Evolutionary conservation across 2,329 filamentous ascomycete species (phyloP).

Genomic region (Xylariaceae sp.): DNA sequence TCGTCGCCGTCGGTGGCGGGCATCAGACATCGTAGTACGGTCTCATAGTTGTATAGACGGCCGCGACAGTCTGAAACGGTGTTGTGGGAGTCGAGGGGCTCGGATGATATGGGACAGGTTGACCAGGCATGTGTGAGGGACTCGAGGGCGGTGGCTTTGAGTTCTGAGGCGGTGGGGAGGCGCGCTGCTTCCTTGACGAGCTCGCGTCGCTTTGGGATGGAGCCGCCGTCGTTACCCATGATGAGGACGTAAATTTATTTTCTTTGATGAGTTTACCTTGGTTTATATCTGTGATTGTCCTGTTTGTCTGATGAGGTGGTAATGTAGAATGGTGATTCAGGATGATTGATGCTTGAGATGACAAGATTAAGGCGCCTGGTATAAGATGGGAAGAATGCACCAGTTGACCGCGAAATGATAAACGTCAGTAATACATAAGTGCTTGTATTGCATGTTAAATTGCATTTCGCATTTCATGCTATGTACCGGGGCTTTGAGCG

Average conservation of each 20-base stretch:
- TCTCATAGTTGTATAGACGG: constrained; percentile 90
- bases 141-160: constrained; percentile 84
- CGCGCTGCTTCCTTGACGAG: constrained; percentile 91
- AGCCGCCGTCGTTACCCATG: constrained; percentile 98
- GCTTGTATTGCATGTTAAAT: too few species aligned
- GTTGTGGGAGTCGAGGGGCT: constrained; percentile 61
- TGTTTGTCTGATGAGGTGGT: background rate
- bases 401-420: too few species aligned
- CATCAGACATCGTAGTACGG: constrained; percentile 61
- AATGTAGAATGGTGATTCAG: background rate
- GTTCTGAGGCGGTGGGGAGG: constrained; percentile 71
- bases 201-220: constrained; percentile 91
- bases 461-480: too few species aligned
- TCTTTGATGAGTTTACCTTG: background rate
- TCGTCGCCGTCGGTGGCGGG: constrained; percentile 46
- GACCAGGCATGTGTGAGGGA: constrained; percentile 82
- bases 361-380: background rate
- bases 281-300: background rate
- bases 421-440: too few species aligned
- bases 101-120: constrained; percentile 79
- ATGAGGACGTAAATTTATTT: background rate
- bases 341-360: background rate
- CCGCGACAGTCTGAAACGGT: constrained; percentile 82
- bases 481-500: too few species aligned
- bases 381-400: too few species aligned